Evolutionary conservation across 441 rosid species (phyloP), one percentile per base, ranked within the genome.

Genomic region (Syzygium malaccense): DNA sequence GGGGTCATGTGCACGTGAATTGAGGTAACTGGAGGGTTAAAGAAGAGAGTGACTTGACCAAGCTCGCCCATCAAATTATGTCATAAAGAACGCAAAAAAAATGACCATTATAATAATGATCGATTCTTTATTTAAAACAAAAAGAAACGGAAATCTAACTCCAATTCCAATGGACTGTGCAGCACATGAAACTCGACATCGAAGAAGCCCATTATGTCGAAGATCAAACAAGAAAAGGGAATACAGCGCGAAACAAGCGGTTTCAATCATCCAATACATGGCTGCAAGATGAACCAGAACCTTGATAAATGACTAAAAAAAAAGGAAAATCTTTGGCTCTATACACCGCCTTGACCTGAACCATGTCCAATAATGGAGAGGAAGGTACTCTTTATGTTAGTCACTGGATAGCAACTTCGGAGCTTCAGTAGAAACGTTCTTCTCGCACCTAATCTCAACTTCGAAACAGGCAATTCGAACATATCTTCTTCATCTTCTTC

Each of bases 401-500:
- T 56, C 86, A 78, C 68, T 25, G 89, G 89, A 62, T 58, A 79
- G 78, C 86, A 87, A 51, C 89, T 85, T 45, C 55, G 86, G 62
- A 87, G n/a, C 89, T 51, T 75, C 55, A 41, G 30, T 13, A 26
- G 54, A 51, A 54, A 51, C 68, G n/a, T 45, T 80, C 86, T 87
- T 66, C 86, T 58, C 28, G 48, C 64, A 57, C 84, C 49, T 23
- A 87, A 80, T 23, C 86, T 48, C 86, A 87, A 48, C 28, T 30
- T 58, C 26, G 89, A 87, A 45, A 12, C 23, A n/a, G 89, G 89
- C 33, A 85, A 48, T 32, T 53, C 33, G 75, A 57, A 57, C 32
- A 75, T 78, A 8, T 49, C 89, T 14, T n/a, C 86, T 25, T 54
- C 68, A 2, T 79, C 49, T 1, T 87, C 89, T 20, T 41, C 86